Evolutionary conservation across 2,329 filamentous ascomycete species (phyloP), one percentile per base, ranked within the genome.

Genomic region (Trichoderma oligosporum): DNA sequence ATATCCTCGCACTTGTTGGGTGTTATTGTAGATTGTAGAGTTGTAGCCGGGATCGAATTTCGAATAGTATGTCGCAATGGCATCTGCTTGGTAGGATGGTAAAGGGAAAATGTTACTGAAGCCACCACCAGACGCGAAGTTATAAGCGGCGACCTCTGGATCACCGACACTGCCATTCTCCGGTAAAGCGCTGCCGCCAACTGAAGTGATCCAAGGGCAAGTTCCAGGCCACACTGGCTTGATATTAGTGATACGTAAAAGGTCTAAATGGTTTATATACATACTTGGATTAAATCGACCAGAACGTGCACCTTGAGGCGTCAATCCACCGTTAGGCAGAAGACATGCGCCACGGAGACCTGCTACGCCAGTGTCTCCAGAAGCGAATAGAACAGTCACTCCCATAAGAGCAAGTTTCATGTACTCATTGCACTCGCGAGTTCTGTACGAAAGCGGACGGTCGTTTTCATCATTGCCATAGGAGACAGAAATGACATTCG

Each of bases 401-500:
- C 79, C 80, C 63, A 75, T 74, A 5, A 82, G 73, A 16, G 76
- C 79, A 3, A 82, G 74, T 70, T 83, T 83, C 75, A 82, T 75
- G 66, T 79, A 82, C 70, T 82, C 79, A 57, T 72, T 68, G 65
- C 80, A 83, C 66, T 83, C 80, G 4, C 80, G 71, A 39, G 42
- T 39, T 60, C 78, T 74, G 63, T 82, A 83, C 56, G 68, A 70
- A 8, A 71, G 68, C 1, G 77, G 74, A 6, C 78, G 67, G 51
- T 77, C 75, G 12, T 70, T 74, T 67, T 83, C 80, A 61, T 78
- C 77, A 62, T 77, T 77, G 12, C 72, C 74, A 65, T 83, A 84
- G 14, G 77, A 81, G 20, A 79, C 78, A 18, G 74, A 78, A 58
- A 83, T 78, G 58, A 82, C 79, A 57, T 82, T 80, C 7, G 81